Conservation (phyloP, 306 rosid genomes). For the Argentina anserina region DNA sequence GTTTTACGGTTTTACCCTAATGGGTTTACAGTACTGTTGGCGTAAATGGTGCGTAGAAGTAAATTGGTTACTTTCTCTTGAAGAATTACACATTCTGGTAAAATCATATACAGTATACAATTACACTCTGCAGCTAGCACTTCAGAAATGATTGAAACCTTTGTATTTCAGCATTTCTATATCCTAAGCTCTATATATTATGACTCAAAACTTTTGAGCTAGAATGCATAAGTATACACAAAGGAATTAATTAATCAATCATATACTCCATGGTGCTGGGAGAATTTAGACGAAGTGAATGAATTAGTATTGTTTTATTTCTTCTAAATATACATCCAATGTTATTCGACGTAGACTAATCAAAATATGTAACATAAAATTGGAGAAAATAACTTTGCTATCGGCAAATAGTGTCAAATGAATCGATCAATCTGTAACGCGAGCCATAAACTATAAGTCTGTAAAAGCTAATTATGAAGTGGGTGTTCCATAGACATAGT, state of each 20-base stretch:
- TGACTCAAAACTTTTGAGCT: not conserved
- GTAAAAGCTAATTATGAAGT: not conserved
- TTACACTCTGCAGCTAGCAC: not conserved
- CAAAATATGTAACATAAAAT: no score
- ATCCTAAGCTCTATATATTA: not conserved
- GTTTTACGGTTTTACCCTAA: not conserved
- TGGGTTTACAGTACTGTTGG: not conserved
- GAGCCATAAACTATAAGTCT: no score
- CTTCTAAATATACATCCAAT: fast-evolving
- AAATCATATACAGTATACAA: no score
- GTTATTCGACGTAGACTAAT: no score
- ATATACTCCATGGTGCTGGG: not conserved
- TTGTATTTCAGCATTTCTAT: not conserved
- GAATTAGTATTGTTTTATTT: not conserved
- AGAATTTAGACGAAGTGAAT: not conserved
- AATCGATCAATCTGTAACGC: no score
- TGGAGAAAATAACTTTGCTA: no score
- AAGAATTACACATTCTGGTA: not conserved
- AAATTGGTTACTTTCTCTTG: not conserved
- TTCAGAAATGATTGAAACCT: no score
- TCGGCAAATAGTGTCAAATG: no score
- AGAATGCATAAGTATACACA: not conserved
- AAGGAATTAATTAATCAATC: not conserved
- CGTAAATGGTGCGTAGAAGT: not conserved
- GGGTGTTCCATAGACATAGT: not conserved